Evolutionary conservation across 2,329 filamentous ascomycete genomes (phyloP), one percentile per base, ranked within the genome.

Genomic region (Hymenoscyphus infarciens): DNA sequence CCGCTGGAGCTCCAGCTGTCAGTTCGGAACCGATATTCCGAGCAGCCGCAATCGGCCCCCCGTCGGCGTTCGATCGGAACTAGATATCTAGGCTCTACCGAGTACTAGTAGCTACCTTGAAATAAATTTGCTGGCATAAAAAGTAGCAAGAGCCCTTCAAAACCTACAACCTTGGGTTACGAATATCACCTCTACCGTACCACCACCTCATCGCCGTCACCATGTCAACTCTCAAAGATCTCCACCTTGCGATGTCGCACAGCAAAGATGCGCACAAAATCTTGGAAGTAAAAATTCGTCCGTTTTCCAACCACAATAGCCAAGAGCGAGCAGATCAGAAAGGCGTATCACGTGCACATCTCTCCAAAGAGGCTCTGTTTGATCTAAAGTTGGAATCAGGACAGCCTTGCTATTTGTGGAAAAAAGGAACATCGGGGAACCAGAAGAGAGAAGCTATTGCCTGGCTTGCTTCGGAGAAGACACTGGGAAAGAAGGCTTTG

Each of bases 401-500:
- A 45, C 84, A 88, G 67, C 73, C 83, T 13, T 87, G 86, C 69
- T 78, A 77, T n/a, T 71, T 87, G 22, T 77, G 74, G 65, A 79
- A 76, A 59, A 69, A 72, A 45, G 74, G 77, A 33, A 67, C 71
- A 13, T 56, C 39, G 5, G 62, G 66, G 11, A 57, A 63, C 13
- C 62, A 64, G 22, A 67, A 63, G 35, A 67, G 66, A 64, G 69
- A 74, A 59, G 87, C 83, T n/a, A 81, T 89, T 69, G 85, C 83
- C 11, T 89, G 86, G 86, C 77, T 80, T 49, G 82, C 84, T 3
- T 72, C 79, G 5, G 79, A 87, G 73, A 86, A 87, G 70, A 64
- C 56, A 52, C 79, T 91, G 68, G 83, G 87, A 71, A 85, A 85
- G 67, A 83, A 87, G 66, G 81, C 91, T 62, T 79, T 90, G 57